Conservation (phyloP, 768 basidiomycete genomes). For the Nidularia sp. region DNA sequence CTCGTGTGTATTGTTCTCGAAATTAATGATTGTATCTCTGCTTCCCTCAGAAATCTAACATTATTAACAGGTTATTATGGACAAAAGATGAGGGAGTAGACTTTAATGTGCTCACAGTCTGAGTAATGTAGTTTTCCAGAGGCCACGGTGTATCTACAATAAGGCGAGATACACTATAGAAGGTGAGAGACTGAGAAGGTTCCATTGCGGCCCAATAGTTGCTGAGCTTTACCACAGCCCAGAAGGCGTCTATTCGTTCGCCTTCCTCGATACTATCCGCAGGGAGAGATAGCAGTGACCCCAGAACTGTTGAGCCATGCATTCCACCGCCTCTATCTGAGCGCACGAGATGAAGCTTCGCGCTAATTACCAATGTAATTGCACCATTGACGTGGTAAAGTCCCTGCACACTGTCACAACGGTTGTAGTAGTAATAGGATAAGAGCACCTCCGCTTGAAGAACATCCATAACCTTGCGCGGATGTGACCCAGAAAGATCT, state of each 20-base stretch:
- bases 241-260: conserved; percentile 28
- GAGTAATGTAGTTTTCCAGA: conserved; percentile 14
- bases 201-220: conserved; percentile 41
- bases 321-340: conserved; percentile 1
- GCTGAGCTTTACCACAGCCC: conserved; percentile 34
- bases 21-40: conserved; percentile 22
- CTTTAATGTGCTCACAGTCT: conserved; percentile 4
- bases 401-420: conserved; percentile 40
- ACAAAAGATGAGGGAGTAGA: not conserved
- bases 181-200: conserved; percentile 36
- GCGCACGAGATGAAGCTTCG: conserved; percentile 29
- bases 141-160: conserved; percentile 33
- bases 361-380: conserved; percentile 31
- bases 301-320: not conserved
- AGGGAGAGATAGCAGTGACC: not conserved
- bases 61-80: conserved; percentile 6
- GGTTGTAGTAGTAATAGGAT: conserved; percentile 45
- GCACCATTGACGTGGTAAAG: conserved; percentile 47
- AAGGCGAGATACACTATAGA: conserved; percentile 28
- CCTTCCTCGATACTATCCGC: conserved; percentile 18
- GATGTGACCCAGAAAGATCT: conserved; percentile 34
- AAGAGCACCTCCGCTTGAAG: conserved; percentile 53
- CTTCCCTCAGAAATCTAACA: conserved; percentile 7
- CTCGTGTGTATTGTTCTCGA: conserved; percentile 15
- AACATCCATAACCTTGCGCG: conserved; percentile 31